Evolutionary conservation across 1,284 basidiomycete genomes (phyloP), one percentile per base, ranked within the genome.

Genomic region (Cutaneotrichosporon sp.): DNA sequence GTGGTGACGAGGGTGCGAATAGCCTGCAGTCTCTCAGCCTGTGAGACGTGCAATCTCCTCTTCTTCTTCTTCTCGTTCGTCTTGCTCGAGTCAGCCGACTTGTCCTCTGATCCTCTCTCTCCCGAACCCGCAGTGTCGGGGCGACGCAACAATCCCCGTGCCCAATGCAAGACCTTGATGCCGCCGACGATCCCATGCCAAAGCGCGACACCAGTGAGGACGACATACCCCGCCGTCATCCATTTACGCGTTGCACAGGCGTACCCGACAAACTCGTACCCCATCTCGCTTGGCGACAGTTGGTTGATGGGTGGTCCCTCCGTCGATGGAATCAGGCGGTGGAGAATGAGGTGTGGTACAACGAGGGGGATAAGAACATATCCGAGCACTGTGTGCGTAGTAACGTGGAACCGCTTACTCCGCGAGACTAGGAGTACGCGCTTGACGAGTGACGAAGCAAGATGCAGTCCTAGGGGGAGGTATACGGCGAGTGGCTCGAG

Each of bases 221-320:
- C 55, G 4, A 73, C 62, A 58, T 76, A 77, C 8, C 65, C 65
- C 56, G 65, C 57, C 56, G 32, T 63, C 61, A 65, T 72, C 65
- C 66, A 68, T 13, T 66, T 63, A n/a, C 64, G 53, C 18, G 63
- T 67, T 3, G 53, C 58, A 22, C 77, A 55, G 6, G 72, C 71
- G 67, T 76, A 76, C 1, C 72, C 73, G 10, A 76, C 76, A 62
- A 75, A 79, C 47, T 78, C 75, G 66, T 73, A 78, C 5, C 71
- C 74, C 5, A 79, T 67, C 61, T 80, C 78, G 18, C 66, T 65
- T 11, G 78, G 78, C 0, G 70, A 72, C 2, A 79, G 67, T 2
- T 58, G 50, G 8, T 60, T 62, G 22, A 78, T 77, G 7, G 77
- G 73, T 32, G 73, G 62, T 6, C 32, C 16, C 9, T 69, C 47